A percentile compares a stretch with the other conserved stretches of the same genome.
Evolutionary conservation across 1,284 basidiomycete genomes (phyloP).

Genomic region (Schizophyllum commune): DNA sequence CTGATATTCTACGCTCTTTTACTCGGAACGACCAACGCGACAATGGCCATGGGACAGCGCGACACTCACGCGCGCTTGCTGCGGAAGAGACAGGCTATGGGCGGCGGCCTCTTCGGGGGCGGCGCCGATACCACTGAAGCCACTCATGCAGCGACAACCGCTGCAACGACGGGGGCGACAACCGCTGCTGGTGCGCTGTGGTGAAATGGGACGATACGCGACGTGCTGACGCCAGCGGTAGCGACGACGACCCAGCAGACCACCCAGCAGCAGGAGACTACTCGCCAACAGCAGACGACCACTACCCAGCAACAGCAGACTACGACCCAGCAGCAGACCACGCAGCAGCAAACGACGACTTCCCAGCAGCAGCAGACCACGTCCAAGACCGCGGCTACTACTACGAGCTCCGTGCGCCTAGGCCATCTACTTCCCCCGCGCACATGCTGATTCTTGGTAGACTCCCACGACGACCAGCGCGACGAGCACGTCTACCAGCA

Average conservation of each 20-base stretch:
- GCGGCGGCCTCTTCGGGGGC: neutral
- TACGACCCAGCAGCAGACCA: neutral
- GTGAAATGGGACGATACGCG: neutral
- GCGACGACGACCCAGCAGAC: neutral
- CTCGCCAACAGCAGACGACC: neutral
- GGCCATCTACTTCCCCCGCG: neutral
- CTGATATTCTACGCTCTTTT: neutral
- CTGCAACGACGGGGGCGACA: neutral
- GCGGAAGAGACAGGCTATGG: neutral
- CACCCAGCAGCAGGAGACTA: neutral
- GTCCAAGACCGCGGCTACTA: neutral
- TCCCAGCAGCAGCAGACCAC: neutral
- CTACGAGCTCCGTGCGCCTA: neutral
- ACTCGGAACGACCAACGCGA: neutral
- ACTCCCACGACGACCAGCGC: neutral
- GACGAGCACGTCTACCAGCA: neutral
- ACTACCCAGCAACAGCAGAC: neutral
- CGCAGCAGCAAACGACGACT: neutral
- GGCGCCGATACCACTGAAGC: neutral
- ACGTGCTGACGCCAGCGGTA: neutral
- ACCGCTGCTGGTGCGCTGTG: neutral
- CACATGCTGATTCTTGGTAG: neutral
- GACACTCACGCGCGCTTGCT: neutral
- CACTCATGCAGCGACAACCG: neutral
- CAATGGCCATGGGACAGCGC: neutral